phyloP scores from a whole-genome alignment of 1,284 basidiomycete genomes.

The Apiotrichum sp. region DNA sequence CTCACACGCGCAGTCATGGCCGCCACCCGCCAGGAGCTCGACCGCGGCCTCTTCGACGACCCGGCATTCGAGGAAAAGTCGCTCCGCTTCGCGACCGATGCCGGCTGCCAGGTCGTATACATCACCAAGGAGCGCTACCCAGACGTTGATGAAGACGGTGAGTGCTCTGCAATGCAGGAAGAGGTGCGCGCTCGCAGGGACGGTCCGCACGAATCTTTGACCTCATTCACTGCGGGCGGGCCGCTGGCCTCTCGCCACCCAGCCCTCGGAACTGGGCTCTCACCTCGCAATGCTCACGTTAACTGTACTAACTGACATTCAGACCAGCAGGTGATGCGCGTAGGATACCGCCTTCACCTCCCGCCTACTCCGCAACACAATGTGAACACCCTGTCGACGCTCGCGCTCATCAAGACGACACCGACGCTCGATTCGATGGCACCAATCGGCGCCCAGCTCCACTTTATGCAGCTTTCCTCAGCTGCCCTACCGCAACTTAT shows the following conservation, averaged over 20 bases:
- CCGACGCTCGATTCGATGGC: conserved; percentile 70
- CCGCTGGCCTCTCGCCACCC: too few relatives aligned
- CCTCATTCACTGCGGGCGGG: too few relatives aligned
- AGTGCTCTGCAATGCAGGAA: neutral
- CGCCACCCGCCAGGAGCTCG: conserved; percentile 35
- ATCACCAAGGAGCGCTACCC: conserved; percentile 37
- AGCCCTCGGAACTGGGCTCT: too few relatives aligned
- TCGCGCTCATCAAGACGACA: conserved; percentile 90
- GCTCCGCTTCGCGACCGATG: conserved; percentile 40
- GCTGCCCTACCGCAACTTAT: conserved; percentile 22
- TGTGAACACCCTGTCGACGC: conserved; percentile 70
- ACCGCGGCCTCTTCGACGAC: conserved; percentile 39
- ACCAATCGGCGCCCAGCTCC: conserved; percentile 78
- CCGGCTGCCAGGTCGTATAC: conserved; percentile 43
- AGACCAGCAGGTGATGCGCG: conserved; percentile 27
- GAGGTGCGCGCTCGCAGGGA: too few relatives aligned
- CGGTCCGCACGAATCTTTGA: too few relatives aligned
- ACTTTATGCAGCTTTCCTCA: conserved; percentile 76
- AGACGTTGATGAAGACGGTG: conserved; percentile 37
- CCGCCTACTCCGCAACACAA: conserved; percentile 54
- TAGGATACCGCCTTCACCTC: conserved; percentile 41
- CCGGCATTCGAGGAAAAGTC: conserved; percentile 43
- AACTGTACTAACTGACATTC: neutral
- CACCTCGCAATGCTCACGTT: too few relatives aligned
- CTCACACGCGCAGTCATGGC: conserved; percentile 37